Base-by-base conservation (phyloP, 495 filamentous ascomycete genomes). In the Aspergillus nanangensis region DNA sequence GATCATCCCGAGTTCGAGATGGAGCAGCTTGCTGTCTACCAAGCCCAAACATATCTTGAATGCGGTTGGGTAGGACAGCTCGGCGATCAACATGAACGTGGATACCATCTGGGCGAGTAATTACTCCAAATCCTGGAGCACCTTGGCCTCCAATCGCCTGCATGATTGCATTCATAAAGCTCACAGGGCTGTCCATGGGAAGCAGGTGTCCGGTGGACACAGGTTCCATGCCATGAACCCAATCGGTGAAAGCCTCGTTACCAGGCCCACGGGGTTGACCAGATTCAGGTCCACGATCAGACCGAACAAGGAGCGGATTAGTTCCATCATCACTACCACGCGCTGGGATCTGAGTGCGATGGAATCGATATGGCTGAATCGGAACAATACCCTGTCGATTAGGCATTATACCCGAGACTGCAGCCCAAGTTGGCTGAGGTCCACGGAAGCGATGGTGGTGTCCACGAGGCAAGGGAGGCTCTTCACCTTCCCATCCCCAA, bases 281-380 rank as follows among this genome's bases (percentile, higher is more conserved):
- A 33, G 54, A 55, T 45, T 62, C 68, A 34, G 60, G 56, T 9
- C 61, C 57, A 27, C 69, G 65, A 33, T 71, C 76, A 25, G 55
- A 58, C 8, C 74, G 57, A 62, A 65, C 41, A 41, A 90, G 78
- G 11, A 96, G 72, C 38, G 90, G 90, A 57, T 96, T 95, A 3
- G 76, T 73, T 14, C 88, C 88, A 55, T 95, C 89, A 54, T 95
- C 88, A 33, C 74, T 75, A 11, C 65, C 65, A 19, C 80, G 77
- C 21, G 70, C 53, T 4, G 63, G 65, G 14, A 66, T 60, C 34
- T 77, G 69, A 32, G 65, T 70, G 32, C 79, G 65, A 52, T 80
- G 75, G 39, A 80, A 71, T 43, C 77, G 71, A 56, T 79, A 79
- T 19, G 71, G 66, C 33, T 71, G 72, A 10, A 76, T 69, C 3